Evolutionary conservation across 2,329 filamentous ascomycete genomes (phyloP).

Genomic region (Fusarium solani-melongenae): DNA sequence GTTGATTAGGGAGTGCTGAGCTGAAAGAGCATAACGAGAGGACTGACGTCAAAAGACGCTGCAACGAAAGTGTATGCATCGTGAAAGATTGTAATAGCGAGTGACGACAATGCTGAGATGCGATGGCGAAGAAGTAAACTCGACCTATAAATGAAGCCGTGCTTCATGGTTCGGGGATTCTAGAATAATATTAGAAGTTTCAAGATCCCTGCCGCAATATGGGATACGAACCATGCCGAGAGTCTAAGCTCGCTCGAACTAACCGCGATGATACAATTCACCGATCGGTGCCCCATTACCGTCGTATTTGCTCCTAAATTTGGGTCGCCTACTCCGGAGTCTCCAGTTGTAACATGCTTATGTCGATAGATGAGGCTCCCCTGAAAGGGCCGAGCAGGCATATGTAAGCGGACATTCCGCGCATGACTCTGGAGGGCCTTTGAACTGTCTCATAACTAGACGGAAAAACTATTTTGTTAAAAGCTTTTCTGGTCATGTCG

Average conservation of each 20-base stretch:
- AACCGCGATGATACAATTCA: neutral
- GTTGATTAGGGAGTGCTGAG: neutral
- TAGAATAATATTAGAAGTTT: constrained; percentile 4
- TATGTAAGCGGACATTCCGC: neutral
- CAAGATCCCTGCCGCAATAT: neutral
- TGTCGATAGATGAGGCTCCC: neutral
- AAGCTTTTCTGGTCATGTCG: neutral
- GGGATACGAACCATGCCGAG: neutral
- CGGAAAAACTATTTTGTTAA: neutral
- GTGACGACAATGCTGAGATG: neutral
- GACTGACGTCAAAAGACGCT: constrained; percentile 8
- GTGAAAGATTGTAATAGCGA: neutral
- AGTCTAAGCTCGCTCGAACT: neutral
- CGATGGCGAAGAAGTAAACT: neutral
- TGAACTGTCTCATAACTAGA: neutral
- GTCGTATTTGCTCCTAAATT: neutral
- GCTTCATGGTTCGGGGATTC: neutral
- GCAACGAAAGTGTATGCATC: constrained; percentile 1
- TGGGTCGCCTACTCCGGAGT: neutral
- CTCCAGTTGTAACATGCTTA: neutral
- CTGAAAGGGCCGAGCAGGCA: neutral
- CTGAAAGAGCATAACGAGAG: neutral
- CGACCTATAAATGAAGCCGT: neutral
- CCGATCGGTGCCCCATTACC: neutral
- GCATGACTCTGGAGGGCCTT: neutral